A percentile compares a stretch with the other conserved stretches of the same genome.
Conservation (phyloP, 2,329 filamentous ascomycete species). For the Trichoderma aggressivum region DNA sequence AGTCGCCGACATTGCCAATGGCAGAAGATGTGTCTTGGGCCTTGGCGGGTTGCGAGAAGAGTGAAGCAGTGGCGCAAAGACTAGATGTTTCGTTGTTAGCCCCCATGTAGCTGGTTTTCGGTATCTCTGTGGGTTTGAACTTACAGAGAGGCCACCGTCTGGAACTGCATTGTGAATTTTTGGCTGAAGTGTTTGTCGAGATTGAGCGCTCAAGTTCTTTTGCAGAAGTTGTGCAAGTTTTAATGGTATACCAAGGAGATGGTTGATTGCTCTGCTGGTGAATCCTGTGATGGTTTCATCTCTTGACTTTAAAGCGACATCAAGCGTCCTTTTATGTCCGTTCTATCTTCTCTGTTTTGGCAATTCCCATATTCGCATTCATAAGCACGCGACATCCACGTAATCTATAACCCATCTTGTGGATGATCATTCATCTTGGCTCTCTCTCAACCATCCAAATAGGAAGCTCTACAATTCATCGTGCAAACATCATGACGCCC, state of each 20-base stretch:
- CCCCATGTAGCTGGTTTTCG: not conserved
- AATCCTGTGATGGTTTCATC: not conserved
- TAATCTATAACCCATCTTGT: not conserved
- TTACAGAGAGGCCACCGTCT: not conserved
- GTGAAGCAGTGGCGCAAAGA: not conserved
- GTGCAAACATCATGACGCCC: not conserved
- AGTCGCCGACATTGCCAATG: not conserved
- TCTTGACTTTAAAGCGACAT: not conserved
- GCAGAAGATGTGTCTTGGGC: not conserved
- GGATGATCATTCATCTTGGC: not conserved
- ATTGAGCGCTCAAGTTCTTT: not conserved
- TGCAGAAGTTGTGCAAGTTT: not conserved
- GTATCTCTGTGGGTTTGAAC: not conserved
- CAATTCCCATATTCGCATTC: not conserved
- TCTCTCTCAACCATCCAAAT: not conserved
- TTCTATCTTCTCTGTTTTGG: not conserved
- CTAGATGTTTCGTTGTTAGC: not conserved
- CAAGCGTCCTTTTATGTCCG: not conserved
- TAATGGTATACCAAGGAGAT: not conserved
- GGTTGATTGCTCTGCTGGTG: not conserved
- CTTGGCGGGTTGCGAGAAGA: not conserved
- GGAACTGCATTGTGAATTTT: not conserved
- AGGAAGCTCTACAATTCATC: not conserved
- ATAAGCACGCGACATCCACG: not conserved
- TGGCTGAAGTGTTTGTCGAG: not conserved